A percentile compares a stretch with the other conserved stretches of the same genome.
phyloP scores from a whole-genome alignment of 164 flowering plant genomes.

The Berberis thunbergii region DNA sequence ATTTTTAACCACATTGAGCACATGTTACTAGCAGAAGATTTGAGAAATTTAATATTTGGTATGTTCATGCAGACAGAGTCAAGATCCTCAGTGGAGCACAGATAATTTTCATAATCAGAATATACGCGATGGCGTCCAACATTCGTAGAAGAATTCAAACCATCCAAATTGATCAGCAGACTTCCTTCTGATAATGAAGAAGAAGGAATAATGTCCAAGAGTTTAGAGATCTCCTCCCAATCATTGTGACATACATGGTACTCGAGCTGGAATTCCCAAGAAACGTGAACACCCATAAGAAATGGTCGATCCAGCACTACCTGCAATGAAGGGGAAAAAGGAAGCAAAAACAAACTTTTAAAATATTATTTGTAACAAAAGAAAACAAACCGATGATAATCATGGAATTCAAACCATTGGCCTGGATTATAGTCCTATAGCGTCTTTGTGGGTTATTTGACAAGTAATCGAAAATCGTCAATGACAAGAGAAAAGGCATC shows the following conservation, averaged over 20 bases:
- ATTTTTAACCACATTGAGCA: slow-evolving; percentile 66
- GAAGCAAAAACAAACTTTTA: neutral
- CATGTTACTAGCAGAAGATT: slow-evolving; percentile 26
- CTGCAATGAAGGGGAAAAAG: slow-evolving; percentile 33
- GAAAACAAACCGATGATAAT: no score
- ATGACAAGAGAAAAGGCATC: no score
- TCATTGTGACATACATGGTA: slow-evolving; percentile 71
- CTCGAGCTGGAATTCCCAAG: slow-evolving; percentile 91
- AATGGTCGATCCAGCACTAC: slow-evolving; percentile 79
- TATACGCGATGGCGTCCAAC: slow-evolving; percentile 23
- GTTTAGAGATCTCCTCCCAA: slow-evolving; percentile 65
- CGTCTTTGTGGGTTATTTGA: no score
- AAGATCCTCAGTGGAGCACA: slow-evolving; percentile 52
- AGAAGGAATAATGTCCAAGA: slow-evolving; percentile 63
- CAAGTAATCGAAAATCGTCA: no score
- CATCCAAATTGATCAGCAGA: slow-evolving; percentile 63
- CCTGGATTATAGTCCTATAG: no score
- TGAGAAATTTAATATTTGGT: slow-evolving; percentile 50
- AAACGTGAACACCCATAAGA: slow-evolving; percentile 55
- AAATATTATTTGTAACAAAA: neutral
- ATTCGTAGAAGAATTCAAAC: slow-evolving; percentile 24
- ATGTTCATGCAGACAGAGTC: slow-evolving; percentile 52
- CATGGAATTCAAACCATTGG: no score
- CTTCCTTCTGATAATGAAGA: slow-evolving; percentile 43
- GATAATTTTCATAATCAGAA: slow-evolving; percentile 32